Conservation (phyloP, 805 yeast genomes). For the Nakazawaea wyomingensis region DNA sequence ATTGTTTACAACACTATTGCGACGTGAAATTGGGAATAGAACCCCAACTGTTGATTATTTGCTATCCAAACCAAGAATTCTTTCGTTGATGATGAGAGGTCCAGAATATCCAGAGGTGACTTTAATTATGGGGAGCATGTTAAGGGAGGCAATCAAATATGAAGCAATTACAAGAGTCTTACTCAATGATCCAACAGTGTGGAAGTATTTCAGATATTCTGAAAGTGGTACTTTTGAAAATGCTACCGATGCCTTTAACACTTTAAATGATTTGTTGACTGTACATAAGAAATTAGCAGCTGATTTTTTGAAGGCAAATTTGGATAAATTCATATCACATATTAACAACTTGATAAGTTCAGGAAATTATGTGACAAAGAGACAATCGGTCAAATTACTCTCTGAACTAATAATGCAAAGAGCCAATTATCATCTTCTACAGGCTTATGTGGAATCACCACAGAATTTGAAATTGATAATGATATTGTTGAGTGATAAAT, state of each 20-base stretch:
- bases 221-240: constrained; percentile 77
- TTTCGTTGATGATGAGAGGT: constrained; percentile 58
- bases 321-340: constrained; percentile 49
- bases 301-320: constrained; percentile 60
- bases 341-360: constrained; percentile 71
- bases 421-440: constrained; percentile 67
- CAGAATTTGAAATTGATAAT: constrained; percentile 81
- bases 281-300: constrained; percentile 63
- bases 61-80: constrained; percentile 57
- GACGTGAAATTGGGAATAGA: constrained; percentile 70
- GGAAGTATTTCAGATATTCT: constrained; percentile 81
- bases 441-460: constrained; percentile 71
- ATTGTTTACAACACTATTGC: constrained; percentile 68
- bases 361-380: constrained; percentile 83
- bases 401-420: constrained; percentile 67
- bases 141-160: constrained; percentile 79
- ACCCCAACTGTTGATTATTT: constrained; percentile 87
- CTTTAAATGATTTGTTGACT: constrained; percentile 65
- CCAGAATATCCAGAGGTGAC: constrained; percentile 75
- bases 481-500: constrained; percentile 82
- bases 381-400: constrained; percentile 80
- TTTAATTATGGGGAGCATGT: constrained; percentile 66
- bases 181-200: constrained; percentile 55
- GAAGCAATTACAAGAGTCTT: constrained; percentile 63
- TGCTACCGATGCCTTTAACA: constrained; percentile 84